These are phyloP conservation scores for Coemansia sp. DNA, from an alignment of 192 early-diverging fungal species.

Conservation along the genomic window DNA sequence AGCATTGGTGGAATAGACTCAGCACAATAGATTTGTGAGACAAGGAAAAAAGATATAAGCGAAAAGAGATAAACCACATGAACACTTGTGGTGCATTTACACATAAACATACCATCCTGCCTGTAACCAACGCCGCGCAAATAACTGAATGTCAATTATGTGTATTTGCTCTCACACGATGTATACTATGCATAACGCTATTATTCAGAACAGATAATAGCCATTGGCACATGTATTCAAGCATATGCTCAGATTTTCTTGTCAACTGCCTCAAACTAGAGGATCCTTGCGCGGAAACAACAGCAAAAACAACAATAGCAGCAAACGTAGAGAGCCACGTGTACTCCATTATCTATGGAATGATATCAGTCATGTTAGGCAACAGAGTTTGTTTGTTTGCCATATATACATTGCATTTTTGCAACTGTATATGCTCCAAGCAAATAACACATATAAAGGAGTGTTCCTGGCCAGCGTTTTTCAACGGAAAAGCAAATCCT, in stretches of 20 bases:
- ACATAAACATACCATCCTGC: not conserved
- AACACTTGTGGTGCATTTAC: not conserved
- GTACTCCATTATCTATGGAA: not conserved
- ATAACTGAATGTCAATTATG: not conserved
- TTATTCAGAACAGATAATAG: not conserved
- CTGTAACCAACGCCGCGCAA: not conserved
- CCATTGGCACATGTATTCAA: not conserved
- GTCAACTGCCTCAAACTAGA: not conserved
- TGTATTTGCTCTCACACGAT: not conserved
- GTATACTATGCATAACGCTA: not conserved
- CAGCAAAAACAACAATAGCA: not conserved
- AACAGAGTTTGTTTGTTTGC: not conserved
- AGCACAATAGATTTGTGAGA: not conserved
- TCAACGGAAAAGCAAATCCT: not conserved
- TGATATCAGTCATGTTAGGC: not conserved
- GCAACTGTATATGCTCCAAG: not conserved
- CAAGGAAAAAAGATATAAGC: not conserved
- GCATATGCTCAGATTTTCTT: not conserved
- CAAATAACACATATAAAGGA: not conserved
- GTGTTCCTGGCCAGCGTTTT: not conserved
- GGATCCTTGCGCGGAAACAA: not conserved
- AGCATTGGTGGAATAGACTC: too few relatives aligned
- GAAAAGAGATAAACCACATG: not conserved
- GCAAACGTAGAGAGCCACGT: not conserved
- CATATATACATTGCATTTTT: not conserved